Evolutionary conservation across 495 filamentous ascomycete genomes (phyloP).

Genomic region (Annulohypoxylon nitens): DNA sequence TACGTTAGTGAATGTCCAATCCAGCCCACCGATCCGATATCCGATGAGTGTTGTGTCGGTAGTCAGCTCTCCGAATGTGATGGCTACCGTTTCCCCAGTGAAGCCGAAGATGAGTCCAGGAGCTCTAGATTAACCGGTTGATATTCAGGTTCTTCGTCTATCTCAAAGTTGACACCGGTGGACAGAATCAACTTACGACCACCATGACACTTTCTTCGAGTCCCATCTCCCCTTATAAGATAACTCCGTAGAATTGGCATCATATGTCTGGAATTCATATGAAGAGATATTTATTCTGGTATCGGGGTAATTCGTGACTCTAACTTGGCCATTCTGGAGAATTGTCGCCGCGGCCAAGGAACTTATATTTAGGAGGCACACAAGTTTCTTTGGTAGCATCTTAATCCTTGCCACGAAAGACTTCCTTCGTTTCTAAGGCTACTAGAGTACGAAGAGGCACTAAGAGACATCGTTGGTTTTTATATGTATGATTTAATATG

Average conservation of each 20-base stretch:
- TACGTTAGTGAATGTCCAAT: slow-evolving; percentile 78
- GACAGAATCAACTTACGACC: slow-evolving; percentile 61
- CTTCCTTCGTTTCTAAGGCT: neutral
- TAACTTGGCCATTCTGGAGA: slow-evolving; percentile 73
- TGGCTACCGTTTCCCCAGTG: slow-evolving; percentile 71
- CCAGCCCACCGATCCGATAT: slow-evolving; percentile 72
- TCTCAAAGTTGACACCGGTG: neutral
- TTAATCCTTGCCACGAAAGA: neutral
- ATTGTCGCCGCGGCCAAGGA: slow-evolving; percentile 61
- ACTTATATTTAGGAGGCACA: slow-evolving; percentile 44
- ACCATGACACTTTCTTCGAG: slow-evolving; percentile 74
- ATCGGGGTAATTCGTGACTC: slow-evolving; percentile 60
- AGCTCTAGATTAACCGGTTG: slow-evolving; percentile 53
- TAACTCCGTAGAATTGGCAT: slow-evolving; percentile 69
- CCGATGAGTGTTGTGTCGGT: slow-evolving; percentile 68
- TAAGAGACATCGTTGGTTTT: neutral
- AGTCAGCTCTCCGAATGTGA: slow-evolving; percentile 72
- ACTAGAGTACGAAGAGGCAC: no score
- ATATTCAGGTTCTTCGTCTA: slow-evolving; percentile 13
- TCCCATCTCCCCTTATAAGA: slow-evolving; percentile 80
- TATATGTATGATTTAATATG: slow-evolving; percentile 7
- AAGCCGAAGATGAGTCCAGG: slow-evolving; percentile 75
- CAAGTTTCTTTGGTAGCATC: slow-evolving; percentile 35
- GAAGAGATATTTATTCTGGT: slow-evolving; percentile 58
- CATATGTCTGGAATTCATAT: slow-evolving; percentile 63